Conservation (phyloP, 2,329 filamentous ascomycete genomes). For the Thermothelomyces thermophilus region DNA sequence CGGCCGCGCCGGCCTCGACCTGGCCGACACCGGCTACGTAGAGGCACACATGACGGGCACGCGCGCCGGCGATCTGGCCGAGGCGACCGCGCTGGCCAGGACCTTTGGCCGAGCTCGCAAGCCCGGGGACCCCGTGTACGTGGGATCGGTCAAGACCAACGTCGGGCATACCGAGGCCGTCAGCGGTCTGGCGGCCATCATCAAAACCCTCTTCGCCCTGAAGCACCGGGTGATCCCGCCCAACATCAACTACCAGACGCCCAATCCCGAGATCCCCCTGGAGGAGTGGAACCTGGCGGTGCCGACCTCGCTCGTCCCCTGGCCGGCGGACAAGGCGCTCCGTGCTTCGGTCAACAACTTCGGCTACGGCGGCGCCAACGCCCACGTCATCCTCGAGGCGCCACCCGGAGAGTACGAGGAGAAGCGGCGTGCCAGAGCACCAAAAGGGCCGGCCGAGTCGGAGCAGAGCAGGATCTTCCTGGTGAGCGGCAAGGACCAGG, state of each 20-base stretch:
- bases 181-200: conserved; percentile 38
- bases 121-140: conserved; percentile 21
- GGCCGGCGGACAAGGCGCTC: background rate
- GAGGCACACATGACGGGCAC: conserved; percentile 38
- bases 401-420: no score
- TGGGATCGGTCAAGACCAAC: conserved; percentile 36
- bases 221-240: conserved; percentile 35
- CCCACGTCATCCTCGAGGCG: conserved; percentile 34
- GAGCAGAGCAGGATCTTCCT: no score
- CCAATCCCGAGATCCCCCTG: background rate
- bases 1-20: conserved; percentile 30
- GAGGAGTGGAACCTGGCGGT: background rate
- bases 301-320: conserved; percentile 21
- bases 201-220: conserved; percentile 36
- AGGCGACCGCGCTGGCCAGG: background rate
- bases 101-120: background rate
- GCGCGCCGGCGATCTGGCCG: conserved; percentile 21
- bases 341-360: background rate
- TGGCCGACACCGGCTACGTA: conserved; percentile 21
- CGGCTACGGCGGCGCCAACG: conserved; percentile 23
- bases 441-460: no score
- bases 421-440: no score
- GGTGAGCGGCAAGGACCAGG: no score
- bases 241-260: conserved; percentile 15
- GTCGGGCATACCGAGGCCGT: conserved; percentile 43